These are phyloP conservation scores for Gaultheria prostrata DNA, from an alignment of 148 eudicot genomes.

Conservation along the genomic window DNA sequence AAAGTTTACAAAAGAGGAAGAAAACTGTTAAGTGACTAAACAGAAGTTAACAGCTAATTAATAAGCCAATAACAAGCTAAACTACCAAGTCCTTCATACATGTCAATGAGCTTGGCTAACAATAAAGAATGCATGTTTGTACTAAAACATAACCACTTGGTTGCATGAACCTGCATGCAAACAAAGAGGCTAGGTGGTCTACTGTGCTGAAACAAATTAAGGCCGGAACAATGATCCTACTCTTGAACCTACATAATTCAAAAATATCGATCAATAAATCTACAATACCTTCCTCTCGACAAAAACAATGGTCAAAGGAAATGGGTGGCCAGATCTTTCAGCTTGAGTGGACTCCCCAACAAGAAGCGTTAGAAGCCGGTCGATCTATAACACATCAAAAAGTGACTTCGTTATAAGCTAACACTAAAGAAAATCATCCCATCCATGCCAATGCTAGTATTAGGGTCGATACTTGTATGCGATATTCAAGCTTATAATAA, in stretches of 20 bases:
- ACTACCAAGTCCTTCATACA: too few relatives aligned
- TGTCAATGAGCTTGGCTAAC: too few relatives aligned
- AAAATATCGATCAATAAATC: background rate
- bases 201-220: background rate
- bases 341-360: constrained; percentile 45
- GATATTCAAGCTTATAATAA: background rate
- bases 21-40: too few relatives aligned
- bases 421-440: background rate
- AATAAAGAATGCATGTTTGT: background rate
- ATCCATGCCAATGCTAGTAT: background rate
- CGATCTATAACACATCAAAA: constrained; percentile 30
- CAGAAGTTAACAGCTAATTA: too few relatives aligned
- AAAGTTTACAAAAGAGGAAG: too few relatives aligned
- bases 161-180: background rate
- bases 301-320: constrained; percentile 55
- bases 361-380: constrained; percentile 44
- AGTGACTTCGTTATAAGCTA: background rate
- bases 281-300: constrained; percentile 52
- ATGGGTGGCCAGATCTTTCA: constrained; percentile 37
- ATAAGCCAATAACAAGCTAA: too few relatives aligned
- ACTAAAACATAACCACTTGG: background rate
- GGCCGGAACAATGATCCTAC: background rate
- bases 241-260: background rate
- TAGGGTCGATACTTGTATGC: background rate
- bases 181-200: background rate